Evolutionary conservation across 106 monocot species (phyloP), one percentile per base, ranked within the genome.

Genomic region (Xerophyta viscosa): DNA sequence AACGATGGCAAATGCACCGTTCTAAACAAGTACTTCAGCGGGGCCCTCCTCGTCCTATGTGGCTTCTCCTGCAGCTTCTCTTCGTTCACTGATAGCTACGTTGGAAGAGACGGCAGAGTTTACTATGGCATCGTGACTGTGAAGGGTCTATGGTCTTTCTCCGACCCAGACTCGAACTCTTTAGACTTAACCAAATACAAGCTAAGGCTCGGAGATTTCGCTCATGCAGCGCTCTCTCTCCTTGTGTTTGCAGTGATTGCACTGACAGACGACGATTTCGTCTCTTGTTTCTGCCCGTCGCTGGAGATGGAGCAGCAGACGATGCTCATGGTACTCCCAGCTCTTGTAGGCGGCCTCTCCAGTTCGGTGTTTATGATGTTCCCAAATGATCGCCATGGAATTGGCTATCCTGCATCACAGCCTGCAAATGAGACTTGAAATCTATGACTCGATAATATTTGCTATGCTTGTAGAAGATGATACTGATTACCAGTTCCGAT

Each of bases 71-170:
- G 78, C 56, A 48, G 48, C 62, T 77, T 74, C 81, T 58, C 73
- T 41, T 65, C 65, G 52, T 78, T 87, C 65, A 88, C 87, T 17
- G 87, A 88, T 39, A 88, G 82, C 60, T 72, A 71, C 63, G 48
- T n/a, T 9, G 77, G 65, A 1, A 28, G 19, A 42, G 78, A 76
- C 13, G 69, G 78, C n/a, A 78, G 56, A 60, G 48, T 71, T 8
- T 74, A 74, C 68, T 80, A 77, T 24, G 89, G 89, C 4, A 37
- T 90, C 8, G 80, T 57, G n/a, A 84, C 89, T 0, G 13, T 8
- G 37, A 68, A 56, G 5, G 84, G 89, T 17, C 25, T 88, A 9
- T 63, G 57, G 69, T 17, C 65, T 7, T 79, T 83, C 70, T 61
- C 66, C 25, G 79, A 70, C 52, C 66, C 74, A 4, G 42, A 41